Percentiles rank a stretch among this genome's conserved stretches.
Conservation (phyloP, 768 basidiomycete genomes). For the Boletus rufocinnamomeus region DNA sequence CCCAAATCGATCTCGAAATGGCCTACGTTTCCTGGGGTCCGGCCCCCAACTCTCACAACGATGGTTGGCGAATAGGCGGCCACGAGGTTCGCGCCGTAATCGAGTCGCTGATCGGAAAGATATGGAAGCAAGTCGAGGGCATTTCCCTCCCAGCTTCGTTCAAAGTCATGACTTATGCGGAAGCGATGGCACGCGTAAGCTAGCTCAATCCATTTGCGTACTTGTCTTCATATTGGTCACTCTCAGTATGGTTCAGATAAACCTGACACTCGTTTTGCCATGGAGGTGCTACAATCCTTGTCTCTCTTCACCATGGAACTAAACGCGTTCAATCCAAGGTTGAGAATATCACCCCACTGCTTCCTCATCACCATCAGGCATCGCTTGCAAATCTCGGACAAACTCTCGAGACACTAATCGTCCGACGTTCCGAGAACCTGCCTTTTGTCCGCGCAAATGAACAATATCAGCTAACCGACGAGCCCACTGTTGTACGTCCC, state of each 20-base stretch:
- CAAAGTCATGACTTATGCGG: slow-evolving; percentile 81
- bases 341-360: slow-evolving; percentile 32
- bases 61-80: slow-evolving; percentile 85
- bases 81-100: slow-evolving; percentile 76
- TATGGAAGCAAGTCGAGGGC: slow-evolving; percentile 75
- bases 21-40: slow-evolving; percentile 86
- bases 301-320: slow-evolving; percentile 10
- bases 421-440: slow-evolving; percentile 31
- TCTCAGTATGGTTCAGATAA: slow-evolving; percentile 90
- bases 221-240: slow-evolving; percentile 22
- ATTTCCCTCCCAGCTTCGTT: slow-evolving; percentile 63
- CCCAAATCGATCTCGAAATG: slow-evolving; percentile 96
- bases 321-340: slow-evolving; percentile 32
- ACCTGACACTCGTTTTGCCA: slow-evolving; percentile 85
- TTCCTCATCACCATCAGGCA: slow-evolving; percentile 31
- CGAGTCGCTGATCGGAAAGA: slow-evolving; percentile 68
- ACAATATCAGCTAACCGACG: slow-evolving; percentile 15
- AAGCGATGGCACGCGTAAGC: slow-evolving; percentile 87
- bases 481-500: slow-evolving; percentile 31
- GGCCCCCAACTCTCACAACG: slow-evolving; percentile 17
- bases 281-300: slow-evolving; percentile 62
- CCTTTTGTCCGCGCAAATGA: slow-evolving; percentile 34
- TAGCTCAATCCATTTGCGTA: slow-evolving; percentile 12
- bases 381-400: slow-evolving; percentile 30
- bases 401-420: slow-evolving; percentile 34